Base-by-base conservation (phyloP, 768 basidiomycete species). In the Obba rivulosa region DNA sequence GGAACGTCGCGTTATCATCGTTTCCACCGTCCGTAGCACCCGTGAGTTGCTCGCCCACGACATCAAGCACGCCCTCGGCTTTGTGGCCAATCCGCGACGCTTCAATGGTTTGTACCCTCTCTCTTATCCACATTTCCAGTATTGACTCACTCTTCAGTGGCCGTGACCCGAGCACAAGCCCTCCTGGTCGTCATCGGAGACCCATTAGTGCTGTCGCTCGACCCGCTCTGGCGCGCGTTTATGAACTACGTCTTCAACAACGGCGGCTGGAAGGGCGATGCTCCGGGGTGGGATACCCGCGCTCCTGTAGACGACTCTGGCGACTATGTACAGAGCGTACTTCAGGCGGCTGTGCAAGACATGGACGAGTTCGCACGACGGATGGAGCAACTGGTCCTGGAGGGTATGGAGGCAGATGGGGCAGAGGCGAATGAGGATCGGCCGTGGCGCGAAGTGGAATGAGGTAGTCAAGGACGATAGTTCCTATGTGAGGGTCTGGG, bases 141-240 rank as follows among this genome's bases (percentile, higher is more conserved):
- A 58, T 17, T 16, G 28, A 21, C 31, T 31, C 31, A 8, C 21
- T 21, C 17, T 36, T 2, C 31, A 84, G 83, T 87, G 34, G 80
- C 83, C 4, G 62, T 87, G 11, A 87, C 83, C 0, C 79, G 83
- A 11, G 81, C 81, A 0, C 74, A 83, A 59, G 77, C 81, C 0
- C 66, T 85, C 3, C 71, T 86, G 14, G 76, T 85, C 51, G 66
- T 85, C 41, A 62, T 86, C 41, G 83, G 83, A 3, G 77, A 85
- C 56, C 78, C 83, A 0, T 61, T 64, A 3, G 73, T 82, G 3
- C 71, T 85, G 4, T 74, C 72, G 2, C 69, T 81, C 24, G 81
- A 83, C 56, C 75, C 74, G 0, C 62, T 81, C 1, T 85, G 83
- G 83, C 67, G 78, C 8, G 58, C 60, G 0, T 83, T 85, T 70